Evolutionary conservation across 2,329 filamentous ascomycete genomes (phyloP).

Genomic region (Venturia asperata): DNA sequence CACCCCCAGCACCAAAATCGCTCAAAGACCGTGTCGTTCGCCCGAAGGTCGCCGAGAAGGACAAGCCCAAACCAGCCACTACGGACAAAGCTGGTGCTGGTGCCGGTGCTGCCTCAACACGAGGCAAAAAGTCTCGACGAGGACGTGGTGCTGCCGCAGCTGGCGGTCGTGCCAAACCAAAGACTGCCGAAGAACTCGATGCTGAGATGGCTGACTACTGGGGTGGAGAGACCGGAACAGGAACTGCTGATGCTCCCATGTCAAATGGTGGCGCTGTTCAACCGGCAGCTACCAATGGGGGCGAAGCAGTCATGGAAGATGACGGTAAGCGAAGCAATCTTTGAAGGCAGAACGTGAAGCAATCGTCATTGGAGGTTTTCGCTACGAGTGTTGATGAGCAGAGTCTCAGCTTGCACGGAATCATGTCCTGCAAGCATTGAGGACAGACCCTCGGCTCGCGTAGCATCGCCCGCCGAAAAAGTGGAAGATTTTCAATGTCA

Average conservation of each 20-base stretch:
- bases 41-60: slow-evolving; percentile 42
- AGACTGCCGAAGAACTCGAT: slow-evolving; percentile 92
- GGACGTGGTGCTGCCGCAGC: slow-evolving; percentile 23
- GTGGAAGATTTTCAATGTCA: background rate
- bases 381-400: background rate
- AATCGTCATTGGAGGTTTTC: background rate
- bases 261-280: slow-evolving; percentile 40
- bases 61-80: slow-evolving; percentile 59
- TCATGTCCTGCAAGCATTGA: background rate
- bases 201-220: slow-evolving; percentile 98
- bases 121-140: slow-evolving; percentile 26
- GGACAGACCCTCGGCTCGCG: too few species aligned
- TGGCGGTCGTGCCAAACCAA: slow-evolving; percentile 55
- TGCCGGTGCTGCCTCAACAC: slow-evolving; percentile 27
- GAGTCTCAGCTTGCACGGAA: background rate
- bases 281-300: slow-evolving; percentile 35
- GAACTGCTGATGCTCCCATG: slow-evolving; percentile 38
- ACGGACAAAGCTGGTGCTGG: slow-evolving; percentile 55
- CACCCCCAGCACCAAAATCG: slow-evolving; percentile 60
- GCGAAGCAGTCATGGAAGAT: slow-evolving; percentile 35
- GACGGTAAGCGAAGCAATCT: slow-evolving; percentile 22
- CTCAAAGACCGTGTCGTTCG: slow-evolving; percentile 80
- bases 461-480: background rate
- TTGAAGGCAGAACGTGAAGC: background rate
- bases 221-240: slow-evolving; percentile 43